Conservation (phyloP, 1,139 yeast genomes). For the Zygoascus meyerae region DNA sequence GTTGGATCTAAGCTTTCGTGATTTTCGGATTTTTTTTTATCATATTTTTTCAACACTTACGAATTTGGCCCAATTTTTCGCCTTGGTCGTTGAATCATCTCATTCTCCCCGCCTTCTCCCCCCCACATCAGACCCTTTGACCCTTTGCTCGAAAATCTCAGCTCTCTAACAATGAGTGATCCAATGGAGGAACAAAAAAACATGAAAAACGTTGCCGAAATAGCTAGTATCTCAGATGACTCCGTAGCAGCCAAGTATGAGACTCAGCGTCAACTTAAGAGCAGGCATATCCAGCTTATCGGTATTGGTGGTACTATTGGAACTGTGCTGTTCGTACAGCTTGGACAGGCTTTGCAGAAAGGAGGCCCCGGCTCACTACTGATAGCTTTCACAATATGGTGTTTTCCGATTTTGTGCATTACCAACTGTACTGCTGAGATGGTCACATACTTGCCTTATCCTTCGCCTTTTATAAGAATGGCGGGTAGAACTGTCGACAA, state of each 20-base stretch:
- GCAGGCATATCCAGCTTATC: conserved; percentile 56
- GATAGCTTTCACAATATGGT: conserved; percentile 59
- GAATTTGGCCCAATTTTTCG: background rate
- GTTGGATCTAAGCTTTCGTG: too few species aligned
- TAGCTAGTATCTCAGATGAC: background rate
- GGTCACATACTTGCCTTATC: conserved; percentile 72
- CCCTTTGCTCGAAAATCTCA: too few species aligned
- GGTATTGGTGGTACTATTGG: conserved; percentile 86
- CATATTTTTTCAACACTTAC: too few species aligned
- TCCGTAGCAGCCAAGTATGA: conserved; percentile 18
- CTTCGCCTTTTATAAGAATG: conserved; percentile 56
- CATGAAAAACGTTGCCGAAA: background rate
- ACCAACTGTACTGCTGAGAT: conserved; percentile 76
- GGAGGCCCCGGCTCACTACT: conserved; percentile 80
- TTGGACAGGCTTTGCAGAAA: conserved; percentile 58
- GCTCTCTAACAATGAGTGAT: too few species aligned
- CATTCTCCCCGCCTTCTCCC: background rate
- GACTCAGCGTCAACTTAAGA: conserved; percentile 26
- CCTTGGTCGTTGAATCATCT: background rate
- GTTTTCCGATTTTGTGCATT: conserved; percentile 55
- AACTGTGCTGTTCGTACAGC: conserved; percentile 69
- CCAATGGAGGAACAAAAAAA: too few species aligned
- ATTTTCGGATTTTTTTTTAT: too few species aligned
- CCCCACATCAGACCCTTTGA: background rate
- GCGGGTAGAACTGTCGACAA: conserved; percentile 58